Base-by-base conservation (phyloP, 2,329 filamentous ascomycete species). In the Hortaea werneckii region DNA sequence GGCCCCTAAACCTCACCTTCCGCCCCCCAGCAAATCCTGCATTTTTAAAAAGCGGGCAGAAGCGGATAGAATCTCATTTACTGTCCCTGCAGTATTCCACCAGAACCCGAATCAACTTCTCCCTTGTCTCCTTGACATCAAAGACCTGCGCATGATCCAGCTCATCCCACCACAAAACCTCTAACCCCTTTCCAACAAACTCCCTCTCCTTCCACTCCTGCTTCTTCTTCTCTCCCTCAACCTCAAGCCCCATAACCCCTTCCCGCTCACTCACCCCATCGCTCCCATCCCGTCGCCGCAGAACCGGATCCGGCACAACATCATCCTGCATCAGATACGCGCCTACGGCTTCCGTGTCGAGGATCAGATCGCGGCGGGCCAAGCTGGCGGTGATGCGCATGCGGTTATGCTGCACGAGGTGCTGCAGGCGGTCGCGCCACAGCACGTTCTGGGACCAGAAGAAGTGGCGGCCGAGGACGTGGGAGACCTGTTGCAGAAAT, bases 391-490 rank as follows among this genome's bases (percentile, higher is more conserved):
- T 79, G 8, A 80, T 73, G 12, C 64, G 50, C 40, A 66, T 61
- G 8, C 54, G 45, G 7, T 51, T 50, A 46, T 29, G 12, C 11
- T 63, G 52, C 43, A 63, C 48, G 29, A 63, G 54, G 11, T 62
- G 59, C 29, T 73, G 51, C 40, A 85, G 61, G 50, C 84, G 79
- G 41, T 85, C 78, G 53, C 77, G 79, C 82, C 83, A 87, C 6
- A 84, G 65, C 35, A 83, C 77, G 51, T 82, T 85, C 53, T 85
- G 74, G 27, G 71, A 71, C 83, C 83, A 87, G 64, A 84, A 85
- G 65, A 87, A 85, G 54, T 80, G 74, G 3, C 82, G 68, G 0
- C 74, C 76, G 1, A 87, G 67, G 7, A 77, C 79, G 46, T 50
- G 48, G 13, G 9, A 10, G 20, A 20, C 20, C 20, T 20, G 20